Evolutionary conservation across 805 yeast genomes (phyloP).

Genomic region (Metschnikowia amazonensis): DNA sequence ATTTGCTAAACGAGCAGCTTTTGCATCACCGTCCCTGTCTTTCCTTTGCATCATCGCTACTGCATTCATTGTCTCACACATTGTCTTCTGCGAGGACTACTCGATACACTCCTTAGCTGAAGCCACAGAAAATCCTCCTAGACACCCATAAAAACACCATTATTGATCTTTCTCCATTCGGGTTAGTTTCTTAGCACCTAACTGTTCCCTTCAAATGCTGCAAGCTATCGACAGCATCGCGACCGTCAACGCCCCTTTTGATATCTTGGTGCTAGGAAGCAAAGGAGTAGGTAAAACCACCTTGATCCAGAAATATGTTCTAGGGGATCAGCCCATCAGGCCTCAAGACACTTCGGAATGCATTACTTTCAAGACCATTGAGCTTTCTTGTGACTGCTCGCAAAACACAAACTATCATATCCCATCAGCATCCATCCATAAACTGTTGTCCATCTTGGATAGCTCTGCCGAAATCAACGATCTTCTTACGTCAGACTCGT

Average conservation of each 20-base stretch:
- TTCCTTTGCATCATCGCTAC: not conserved
- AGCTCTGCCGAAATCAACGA: conserved; percentile 24
- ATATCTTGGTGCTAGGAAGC: conserved; percentile 17
- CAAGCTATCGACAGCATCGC: conserved; percentile 13
- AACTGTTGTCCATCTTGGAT: conserved; percentile 33
- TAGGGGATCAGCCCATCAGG: conserved; percentile 10
- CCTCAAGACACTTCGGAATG: conserved; percentile 11
- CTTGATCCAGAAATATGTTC: conserved; percentile 14
- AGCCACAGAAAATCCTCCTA: not conserved
- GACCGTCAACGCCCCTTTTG: conserved; percentile 13
- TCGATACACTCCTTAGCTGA: not conserved
- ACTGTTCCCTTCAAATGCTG: not conserved
- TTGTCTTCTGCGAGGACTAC: conserved; percentile 1
- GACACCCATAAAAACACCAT: not conserved
- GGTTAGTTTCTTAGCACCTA: not conserved
- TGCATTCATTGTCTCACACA: not conserved
- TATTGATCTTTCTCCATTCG: not conserved
- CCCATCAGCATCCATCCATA: conserved; percentile 4
- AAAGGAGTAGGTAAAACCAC: conserved; percentile 17
- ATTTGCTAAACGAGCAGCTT: not conserved
- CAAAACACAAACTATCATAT: not conserved
- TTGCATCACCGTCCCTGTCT: not conserved
- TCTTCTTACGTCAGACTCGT: conserved; percentile 24
- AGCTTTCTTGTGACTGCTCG: conserved; percentile 3
- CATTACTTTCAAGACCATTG: conserved; percentile 9